A percentile compares a stretch with the other conserved stretches of the same genome.
Evolutionary conservation across 345 rosid species (phyloP).

Genomic region (Acer yangbiense): DNA sequence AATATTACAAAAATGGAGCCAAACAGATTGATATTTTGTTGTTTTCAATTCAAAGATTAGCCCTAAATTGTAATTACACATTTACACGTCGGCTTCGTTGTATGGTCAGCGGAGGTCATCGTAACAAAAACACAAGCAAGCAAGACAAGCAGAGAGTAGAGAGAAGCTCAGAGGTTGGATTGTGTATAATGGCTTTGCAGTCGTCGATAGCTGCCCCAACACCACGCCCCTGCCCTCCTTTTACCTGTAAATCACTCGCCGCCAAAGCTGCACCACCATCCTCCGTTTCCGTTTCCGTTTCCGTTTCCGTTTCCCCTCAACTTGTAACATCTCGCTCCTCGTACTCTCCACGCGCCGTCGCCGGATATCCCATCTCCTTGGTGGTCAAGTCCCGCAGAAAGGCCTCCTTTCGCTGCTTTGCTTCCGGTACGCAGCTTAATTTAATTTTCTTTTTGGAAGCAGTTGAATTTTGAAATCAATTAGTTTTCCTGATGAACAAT

Average conservation of each 20-base stretch:
- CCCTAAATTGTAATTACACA: too few relatives aligned
- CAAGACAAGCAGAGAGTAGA: too few relatives aligned
- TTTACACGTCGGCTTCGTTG: too few relatives aligned
- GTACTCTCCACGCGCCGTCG: slow-evolving; percentile 2
- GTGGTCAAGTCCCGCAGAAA: slow-evolving; percentile 10
- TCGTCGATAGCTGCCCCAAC: slow-evolving; percentile 3
- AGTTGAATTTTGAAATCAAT: too few relatives aligned
- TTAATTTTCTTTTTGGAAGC: neutral
- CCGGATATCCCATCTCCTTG: slow-evolving; percentile 10
- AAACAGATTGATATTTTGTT: too few relatives aligned
- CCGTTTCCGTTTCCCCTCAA: neutral
- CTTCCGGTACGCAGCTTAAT: slow-evolving; percentile 28
- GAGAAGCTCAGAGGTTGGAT: neutral
- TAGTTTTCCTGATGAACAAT: neutral
- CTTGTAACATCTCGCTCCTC: neutral
- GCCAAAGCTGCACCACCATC: neutral
- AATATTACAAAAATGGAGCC: too few relatives aligned
- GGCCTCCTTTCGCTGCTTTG: slow-evolving; percentile 39
- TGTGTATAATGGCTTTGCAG: slow-evolving; percentile 11
- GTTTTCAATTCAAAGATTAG: too few relatives aligned
- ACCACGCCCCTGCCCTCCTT: neutral
- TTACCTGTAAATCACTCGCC: slow-evolving; percentile 1
- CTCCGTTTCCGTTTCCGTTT: neutral
- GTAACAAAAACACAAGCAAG: too few relatives aligned
- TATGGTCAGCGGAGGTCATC: too few relatives aligned